These are phyloP conservation scores for Thermomucor indicae-seudaticae DNA, from an alignment of 371 early-diverging fungal species.

Conservation along the genomic window DNA sequence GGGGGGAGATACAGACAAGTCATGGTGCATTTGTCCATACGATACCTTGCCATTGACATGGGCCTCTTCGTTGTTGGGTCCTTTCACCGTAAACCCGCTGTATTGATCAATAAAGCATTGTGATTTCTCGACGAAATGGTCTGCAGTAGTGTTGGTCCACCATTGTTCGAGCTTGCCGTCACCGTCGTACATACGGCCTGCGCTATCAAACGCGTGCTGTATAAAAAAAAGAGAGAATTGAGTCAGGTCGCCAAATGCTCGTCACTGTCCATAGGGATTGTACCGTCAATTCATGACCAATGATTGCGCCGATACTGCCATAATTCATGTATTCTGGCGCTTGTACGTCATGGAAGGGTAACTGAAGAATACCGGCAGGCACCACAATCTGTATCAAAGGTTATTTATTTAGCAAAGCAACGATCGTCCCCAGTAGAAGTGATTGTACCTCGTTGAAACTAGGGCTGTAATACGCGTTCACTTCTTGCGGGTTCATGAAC, in stretches of 20 bases:
- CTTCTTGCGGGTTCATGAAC: slow-evolving; percentile 56
- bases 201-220: slow-evolving; percentile 48
- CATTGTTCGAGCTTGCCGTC: slow-evolving; percentile 46
- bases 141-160: slow-evolving; percentile 57
- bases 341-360: slow-evolving; percentile 37
- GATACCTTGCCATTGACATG: slow-evolving; percentile 51
- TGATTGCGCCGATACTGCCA: slow-evolving; percentile 56
- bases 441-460: slow-evolving; percentile 40
- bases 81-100: slow-evolving; percentile 34
- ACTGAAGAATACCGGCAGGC: slow-evolving; percentile 57
- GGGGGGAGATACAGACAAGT: not conserved
- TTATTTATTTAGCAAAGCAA: not conserved
- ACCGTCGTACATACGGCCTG: slow-evolving; percentile 53
- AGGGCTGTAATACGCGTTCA: slow-evolving; percentile 61
- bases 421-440: not conserved
- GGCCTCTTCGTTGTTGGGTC: slow-evolving; percentile 13
- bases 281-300: slow-evolving; percentile 64
- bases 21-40: not conserved
- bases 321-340: slow-evolving; percentile 53
- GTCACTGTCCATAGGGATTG: not conserved
- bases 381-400: slow-evolving; percentile 40
- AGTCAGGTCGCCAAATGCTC: not conserved
- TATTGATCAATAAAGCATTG: slow-evolving; percentile 70
- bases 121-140: slow-evolving; percentile 45
- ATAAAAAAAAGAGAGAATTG: not conserved